These are phyloP conservation scores for Cladosporium oxysporum DNA, from an alignment of 2,329 filamentous ascomycete genomes.

Conservation along the genomic window DNA sequence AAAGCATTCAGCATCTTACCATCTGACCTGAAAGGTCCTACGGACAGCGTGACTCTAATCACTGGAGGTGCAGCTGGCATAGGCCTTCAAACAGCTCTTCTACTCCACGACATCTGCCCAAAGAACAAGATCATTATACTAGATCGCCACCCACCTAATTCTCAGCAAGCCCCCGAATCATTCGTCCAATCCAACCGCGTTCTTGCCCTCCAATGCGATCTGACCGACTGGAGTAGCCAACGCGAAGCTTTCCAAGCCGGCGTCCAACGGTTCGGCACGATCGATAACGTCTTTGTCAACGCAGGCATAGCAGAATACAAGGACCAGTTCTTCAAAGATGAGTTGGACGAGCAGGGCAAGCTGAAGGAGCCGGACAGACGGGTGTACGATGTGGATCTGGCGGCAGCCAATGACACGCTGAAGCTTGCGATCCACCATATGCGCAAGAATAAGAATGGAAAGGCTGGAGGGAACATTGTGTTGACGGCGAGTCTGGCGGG, in stretches of 20 bases:
- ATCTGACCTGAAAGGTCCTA: conserved; percentile 29
- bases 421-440: conserved; percentile 53
- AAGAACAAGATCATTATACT: conserved; percentile 34
- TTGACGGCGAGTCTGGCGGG: conserved; percentile 53
- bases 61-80: conserved; percentile 35
- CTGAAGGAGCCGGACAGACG: conserved; percentile 50
- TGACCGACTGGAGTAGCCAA: conserved; percentile 50
- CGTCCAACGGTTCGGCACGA: conserved; percentile 44
- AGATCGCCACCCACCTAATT: conserved; percentile 28
- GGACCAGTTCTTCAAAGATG: conserved; percentile 53
- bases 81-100: conserved; percentile 35
- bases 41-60: conserved; percentile 33
- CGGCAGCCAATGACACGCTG: conserved; percentile 49
- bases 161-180: conserved; percentile 14
- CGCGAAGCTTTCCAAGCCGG: conserved; percentile 47
- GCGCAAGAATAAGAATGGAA: conserved; percentile 39
- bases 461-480: conserved; percentile 47
- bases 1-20: conserved; percentile 30
- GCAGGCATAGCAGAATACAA: conserved; percentile 51
- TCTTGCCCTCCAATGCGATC: conserved; percentile 43
- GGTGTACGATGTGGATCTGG: conserved; percentile 50
- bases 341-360: conserved; percentile 43
- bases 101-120: conserved; percentile 31
- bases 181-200: conserved; percentile 31
- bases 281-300: conserved; percentile 53